Evolutionary conservation across 2,329 filamentous ascomycete species (phyloP).

Genomic region (Paracamarosporium sp.): DNA sequence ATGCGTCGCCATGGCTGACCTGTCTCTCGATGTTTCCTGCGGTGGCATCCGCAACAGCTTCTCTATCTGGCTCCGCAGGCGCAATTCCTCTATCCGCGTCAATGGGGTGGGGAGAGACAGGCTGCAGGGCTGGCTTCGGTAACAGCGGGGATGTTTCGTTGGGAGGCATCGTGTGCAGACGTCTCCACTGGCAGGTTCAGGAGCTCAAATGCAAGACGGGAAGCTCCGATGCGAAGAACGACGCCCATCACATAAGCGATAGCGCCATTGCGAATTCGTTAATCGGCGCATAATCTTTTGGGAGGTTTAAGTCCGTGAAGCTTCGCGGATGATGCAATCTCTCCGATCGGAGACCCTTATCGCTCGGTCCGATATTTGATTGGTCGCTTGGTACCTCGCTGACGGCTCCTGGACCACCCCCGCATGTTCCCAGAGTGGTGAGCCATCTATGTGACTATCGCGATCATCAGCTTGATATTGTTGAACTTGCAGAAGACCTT

Average conservation of each 20-base stretch:
- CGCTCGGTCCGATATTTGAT: not conserved
- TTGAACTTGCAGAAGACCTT: not conserved
- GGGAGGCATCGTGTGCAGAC: not conserved
- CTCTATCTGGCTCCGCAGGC: conserved; percentile 19
- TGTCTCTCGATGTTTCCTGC: conserved; percentile 45
- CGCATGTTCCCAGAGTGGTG: too few species aligned
- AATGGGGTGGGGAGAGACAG: conserved; percentile 19
- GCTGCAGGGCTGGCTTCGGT: conserved; percentile 25
- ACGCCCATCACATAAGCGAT: not conserved
- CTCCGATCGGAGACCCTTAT: not conserved
- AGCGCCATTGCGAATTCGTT: not conserved
- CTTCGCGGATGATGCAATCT: not conserved
- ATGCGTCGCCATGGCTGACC: conserved; percentile 34
- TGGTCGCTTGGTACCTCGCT: not conserved
- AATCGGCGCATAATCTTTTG: not conserved
- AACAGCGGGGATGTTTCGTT: conserved; percentile 57
- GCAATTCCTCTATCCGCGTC: conserved; percentile 33
- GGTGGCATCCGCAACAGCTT: conserved; percentile 8
- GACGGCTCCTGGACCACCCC: not conserved
- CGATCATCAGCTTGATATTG: not conserved
- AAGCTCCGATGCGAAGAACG: not conserved
- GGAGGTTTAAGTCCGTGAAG: not conserved
- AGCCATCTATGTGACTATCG: too few species aligned
- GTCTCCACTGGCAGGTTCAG: not conserved
- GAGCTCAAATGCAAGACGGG: not conserved